Evolutionary conservation across 495 filamentous ascomycete species (phyloP).

Genomic region (Podospora comata): DNA sequence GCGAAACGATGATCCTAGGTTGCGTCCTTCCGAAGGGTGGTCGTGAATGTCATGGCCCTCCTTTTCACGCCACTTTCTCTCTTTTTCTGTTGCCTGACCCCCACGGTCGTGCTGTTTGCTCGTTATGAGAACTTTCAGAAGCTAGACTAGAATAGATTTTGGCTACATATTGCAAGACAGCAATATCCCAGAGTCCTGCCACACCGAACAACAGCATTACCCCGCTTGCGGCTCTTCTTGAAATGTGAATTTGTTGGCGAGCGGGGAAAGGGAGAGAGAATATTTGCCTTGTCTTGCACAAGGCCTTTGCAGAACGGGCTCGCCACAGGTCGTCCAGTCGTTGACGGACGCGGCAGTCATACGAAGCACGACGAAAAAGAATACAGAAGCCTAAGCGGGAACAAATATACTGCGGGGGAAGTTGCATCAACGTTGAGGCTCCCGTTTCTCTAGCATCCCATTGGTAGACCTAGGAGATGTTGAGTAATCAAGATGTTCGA

Average conservation of each 20-base stretch:
- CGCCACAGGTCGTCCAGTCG: background rate
- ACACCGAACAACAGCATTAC: background rate
- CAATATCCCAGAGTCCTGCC: background rate
- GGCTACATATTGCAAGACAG: background rate
- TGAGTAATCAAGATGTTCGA: background rate
- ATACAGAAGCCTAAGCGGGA: background rate
- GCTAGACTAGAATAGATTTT: background rate
- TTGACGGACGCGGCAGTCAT: background rate
- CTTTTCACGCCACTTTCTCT: background rate
- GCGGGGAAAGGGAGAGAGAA: background rate
- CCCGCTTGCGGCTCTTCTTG: background rate
- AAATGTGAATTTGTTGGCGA: background rate
- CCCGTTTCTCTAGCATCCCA: background rate
- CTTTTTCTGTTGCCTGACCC: background rate
- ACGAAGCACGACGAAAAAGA: background rate
- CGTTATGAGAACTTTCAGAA: background rate
- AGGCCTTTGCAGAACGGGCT: background rate
- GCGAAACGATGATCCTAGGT: background rate
- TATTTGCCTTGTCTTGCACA: background rate
- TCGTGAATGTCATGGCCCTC: background rate
- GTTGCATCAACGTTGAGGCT: background rate
- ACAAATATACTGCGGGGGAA: background rate
- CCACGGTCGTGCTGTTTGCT: background rate
- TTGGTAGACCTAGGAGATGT: background rate
- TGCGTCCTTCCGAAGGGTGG: background rate